Conservation (phyloP, 139 green algal species). For the Dunaliella primolecta region DNA sequence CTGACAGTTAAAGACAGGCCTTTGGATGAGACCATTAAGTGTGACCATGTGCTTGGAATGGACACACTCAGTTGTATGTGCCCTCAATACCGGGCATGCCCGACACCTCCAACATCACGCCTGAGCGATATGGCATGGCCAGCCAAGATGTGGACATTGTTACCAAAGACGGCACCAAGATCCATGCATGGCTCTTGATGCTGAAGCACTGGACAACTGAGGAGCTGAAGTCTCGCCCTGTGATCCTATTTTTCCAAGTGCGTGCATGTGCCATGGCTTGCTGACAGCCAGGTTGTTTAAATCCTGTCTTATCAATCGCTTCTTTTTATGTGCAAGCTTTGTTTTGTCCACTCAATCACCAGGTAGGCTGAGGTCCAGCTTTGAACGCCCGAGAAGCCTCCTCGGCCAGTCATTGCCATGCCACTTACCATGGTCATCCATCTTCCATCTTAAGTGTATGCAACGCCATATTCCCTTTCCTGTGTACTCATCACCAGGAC, state of each 20-base stretch:
- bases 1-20: too few species aligned
- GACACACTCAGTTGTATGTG: slow-evolving; percentile 78
- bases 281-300: too few species aligned
- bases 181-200: slow-evolving; percentile 79
- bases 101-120: slow-evolving; percentile 30
- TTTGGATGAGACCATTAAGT: too few species aligned
- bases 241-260: slow-evolving; percentile 78
- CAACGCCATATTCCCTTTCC: too few species aligned
- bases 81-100: slow-evolving; percentile 71
- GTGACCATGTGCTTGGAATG: too few species aligned
- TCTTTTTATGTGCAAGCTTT: not conserved
- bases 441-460: too few species aligned
- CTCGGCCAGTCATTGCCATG: too few species aligned
- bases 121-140: slow-evolving; percentile 53
- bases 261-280: not conserved
- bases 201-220: slow-evolving; percentile 36
- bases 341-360: too few species aligned
- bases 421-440: too few species aligned
- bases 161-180: slow-evolving; percentile 59
- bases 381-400: too few species aligned
- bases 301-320: not conserved
- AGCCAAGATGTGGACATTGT: slow-evolving; percentile 60
- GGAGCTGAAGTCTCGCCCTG: slow-evolving; percentile 38
- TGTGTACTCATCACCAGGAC: too few species aligned
- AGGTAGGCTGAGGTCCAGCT: too few species aligned